Base-by-base conservation (phyloP, 805 yeast species). In the Metschnikowia reukaufii region DNA sequence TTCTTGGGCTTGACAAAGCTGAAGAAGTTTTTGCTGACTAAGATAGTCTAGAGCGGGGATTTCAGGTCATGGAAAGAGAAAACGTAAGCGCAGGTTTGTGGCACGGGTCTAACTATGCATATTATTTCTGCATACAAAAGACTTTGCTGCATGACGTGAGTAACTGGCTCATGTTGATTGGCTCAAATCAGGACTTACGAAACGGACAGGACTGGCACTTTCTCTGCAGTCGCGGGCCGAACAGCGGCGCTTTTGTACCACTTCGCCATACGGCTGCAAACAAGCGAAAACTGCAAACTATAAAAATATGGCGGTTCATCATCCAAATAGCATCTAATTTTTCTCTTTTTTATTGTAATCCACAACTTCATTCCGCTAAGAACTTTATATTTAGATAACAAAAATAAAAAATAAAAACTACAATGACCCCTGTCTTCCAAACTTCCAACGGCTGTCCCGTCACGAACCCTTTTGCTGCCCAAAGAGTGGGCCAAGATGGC, bases 381-480 rank as follows among this genome's bases (percentile, higher is more conserved):
- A n/a, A n/a, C n/a, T n/a, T n/a, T n/a, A n/a, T n/a, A n/a, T n/a
- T n/a, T n/a, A n/a, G n/a, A n/a, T n/a, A n/a, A n/a, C n/a, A n/a
- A n/a, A n/a, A n/a, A n/a, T n/a, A n/a, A n/a, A n/a, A n/a, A n/a
- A n/a, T n/a, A n/a, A n/a, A n/a, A n/a, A n/a, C 10, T 13, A 50
- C 19, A 15, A 72, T 72, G 76, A 74, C 83, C 56, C 86, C 89
- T 44, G 74, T 72, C 20, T 83, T 75, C 61, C 84, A 92, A 2
- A 86, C 86, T 48, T 77, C 89, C 40, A 82, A 81, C 62, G 95
- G 95, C 42, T 74, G 78, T 58, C 92, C 94, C n/a, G 77, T 85
- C 45, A 79, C 84, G 29, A 86, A 84, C 58, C 82, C 91, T 5
- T 84, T 83, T 59, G 86, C 88, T 37, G 81, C 90, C 4, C 90